A percentile compares a stretch with the other conserved stretches of the same genome.
Evolutionary conservation across 225 moss, liverwort and hornwort species (phyloP).

Genomic region (Lunularia cruciata): DNA sequence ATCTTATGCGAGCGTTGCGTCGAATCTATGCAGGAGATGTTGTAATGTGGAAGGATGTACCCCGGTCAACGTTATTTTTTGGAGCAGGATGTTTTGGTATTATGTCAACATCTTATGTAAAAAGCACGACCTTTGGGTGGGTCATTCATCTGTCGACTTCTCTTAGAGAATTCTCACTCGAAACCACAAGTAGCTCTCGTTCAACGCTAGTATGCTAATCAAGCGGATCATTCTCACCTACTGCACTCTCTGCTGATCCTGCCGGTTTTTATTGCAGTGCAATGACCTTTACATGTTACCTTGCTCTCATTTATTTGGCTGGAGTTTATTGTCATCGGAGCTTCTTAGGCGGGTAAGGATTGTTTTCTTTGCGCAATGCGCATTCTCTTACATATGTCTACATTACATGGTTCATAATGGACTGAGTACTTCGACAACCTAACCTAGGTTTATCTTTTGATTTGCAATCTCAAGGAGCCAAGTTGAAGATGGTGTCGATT

Average conservation of each 20-base stretch:
- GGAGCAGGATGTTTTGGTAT: slow-evolving; percentile 91
- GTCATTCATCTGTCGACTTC: slow-evolving; percentile 14
- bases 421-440: too few relatives aligned
- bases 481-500: slow-evolving; percentile 16
- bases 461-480: slow-evolving; percentile 26
- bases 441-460: neutral
- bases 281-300: slow-evolving; percentile 69
- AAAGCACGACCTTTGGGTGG: slow-evolving; percentile 78
- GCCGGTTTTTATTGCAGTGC: slow-evolving; percentile 46
- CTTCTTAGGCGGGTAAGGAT: slow-evolving; percentile 70
- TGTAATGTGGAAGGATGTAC: slow-evolving; percentile 91
- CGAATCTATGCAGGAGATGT: slow-evolving; percentile 60
- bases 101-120: slow-evolving; percentile 79
- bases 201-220: neutral
- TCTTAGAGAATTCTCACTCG: neutral
- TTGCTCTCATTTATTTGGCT: slow-evolving; percentile 75
- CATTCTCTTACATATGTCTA: neutral
- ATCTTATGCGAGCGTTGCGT: too few relatives aligned
- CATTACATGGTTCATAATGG: too few relatives aligned
- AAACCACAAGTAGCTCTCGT: neutral
- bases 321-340: slow-evolving; percentile 83
- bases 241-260: too few relatives aligned
- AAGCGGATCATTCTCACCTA: too few relatives aligned
- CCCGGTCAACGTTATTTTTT: slow-evolving; percentile 82
- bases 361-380: too few relatives aligned